Percentiles rank a stretch among this genome's conserved stretches.
These are phyloP conservation scores for Skeletonema menzelii DNA, from an alignment of 108 stramenopile species.

Conservation along the genomic window DNA sequence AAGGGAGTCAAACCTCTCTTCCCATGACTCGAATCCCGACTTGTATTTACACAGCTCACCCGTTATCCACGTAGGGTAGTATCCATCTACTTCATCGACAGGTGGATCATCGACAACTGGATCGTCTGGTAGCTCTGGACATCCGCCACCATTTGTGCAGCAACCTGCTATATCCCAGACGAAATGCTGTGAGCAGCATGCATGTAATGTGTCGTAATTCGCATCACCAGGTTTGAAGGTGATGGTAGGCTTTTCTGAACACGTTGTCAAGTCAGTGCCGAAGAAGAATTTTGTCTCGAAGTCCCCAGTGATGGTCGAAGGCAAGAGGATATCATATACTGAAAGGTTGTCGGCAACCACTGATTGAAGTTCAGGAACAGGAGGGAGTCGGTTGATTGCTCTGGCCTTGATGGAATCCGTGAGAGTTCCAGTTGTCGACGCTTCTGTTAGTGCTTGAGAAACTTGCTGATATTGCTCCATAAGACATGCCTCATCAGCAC, in stretches of 20 bases:
- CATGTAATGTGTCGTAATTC: constrained; percentile 25
- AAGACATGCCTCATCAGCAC: constrained; percentile 32
- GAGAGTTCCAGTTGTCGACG: not conserved
- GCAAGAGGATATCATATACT: constrained; percentile 24
- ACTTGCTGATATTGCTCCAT: constrained; percentile 9
- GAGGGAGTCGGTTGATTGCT: constrained; percentile 28
- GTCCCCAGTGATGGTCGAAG: constrained; percentile 35
- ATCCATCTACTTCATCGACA: not conserved
- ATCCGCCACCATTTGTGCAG: constrained; percentile 31
- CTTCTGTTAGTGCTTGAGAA: constrained; percentile 2
- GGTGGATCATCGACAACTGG: not conserved
- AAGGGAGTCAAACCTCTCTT: not conserved
- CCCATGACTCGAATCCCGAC: constrained; percentile 23
- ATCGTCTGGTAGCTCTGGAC: constrained; percentile 13
- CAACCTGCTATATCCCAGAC: constrained; percentile 24
- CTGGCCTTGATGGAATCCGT: constrained; percentile 3
- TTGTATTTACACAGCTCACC: constrained; percentile 33
- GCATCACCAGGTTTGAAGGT: constrained; percentile 20
- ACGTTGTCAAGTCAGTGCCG: constrained; percentile 30
- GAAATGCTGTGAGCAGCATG: constrained; percentile 29
- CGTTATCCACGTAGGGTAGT: constrained; percentile 21
- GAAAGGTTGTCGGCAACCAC: constrained; percentile 7
- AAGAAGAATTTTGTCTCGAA: constrained; percentile 18
- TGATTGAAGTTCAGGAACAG: constrained; percentile 35
- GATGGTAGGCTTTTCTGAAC: constrained; percentile 15